Base-by-base conservation (phyloP, 2,329 filamentous ascomycete genomes). In the Fusarium tricinctum region DNA sequence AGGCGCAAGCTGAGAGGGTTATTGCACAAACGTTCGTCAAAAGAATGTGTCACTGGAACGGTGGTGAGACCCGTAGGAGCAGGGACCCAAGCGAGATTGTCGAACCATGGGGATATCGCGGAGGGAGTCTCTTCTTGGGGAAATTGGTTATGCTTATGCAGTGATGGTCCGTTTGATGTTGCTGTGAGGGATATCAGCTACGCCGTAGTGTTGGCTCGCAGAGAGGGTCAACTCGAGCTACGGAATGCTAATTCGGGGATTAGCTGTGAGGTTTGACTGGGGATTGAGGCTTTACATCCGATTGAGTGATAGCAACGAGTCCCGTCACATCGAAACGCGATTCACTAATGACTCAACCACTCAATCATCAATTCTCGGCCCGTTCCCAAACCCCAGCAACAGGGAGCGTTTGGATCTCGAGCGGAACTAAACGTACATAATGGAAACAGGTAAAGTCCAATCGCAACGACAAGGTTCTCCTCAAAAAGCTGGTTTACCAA, bases 1-100 rank as follows among this genome's bases (percentile, higher is more conserved):
- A 28, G 32, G 17, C 19, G 19, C 23, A 39, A 45, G 54, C 47
- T 50, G 43, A n/a, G 46, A 32, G 2, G 17, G 46, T 22, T 26
- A 67, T 68, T 66, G 70, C 66, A 63, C 46, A 54, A 70, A 43
- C 17, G 39, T 68, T 63, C 43, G 35, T 12, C 58, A 70, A 67
- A 67, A 53, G 43, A 66, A 39, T 70, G 67, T 52, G 62, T 63
- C 50, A 68, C 15, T 5, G 44, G 17, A 42, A 51, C 26, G 33
- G 19, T 63, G 22, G 42, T 62, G 49, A 63, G 53, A 51, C 38
- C 23, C 23, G 23, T 23, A 23, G 23, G 23, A 23, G 26, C 13
- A 23, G 55, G 52, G 50, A 43, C n/a, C n/a, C 49, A 67, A 69
- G 63, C 63, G 63, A 69, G 61, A 69, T 70, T 70, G 66, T 69